Conservation (phyloP, 106 monocot genomes). For the Dendrobium chrysotoxum region DNA sequence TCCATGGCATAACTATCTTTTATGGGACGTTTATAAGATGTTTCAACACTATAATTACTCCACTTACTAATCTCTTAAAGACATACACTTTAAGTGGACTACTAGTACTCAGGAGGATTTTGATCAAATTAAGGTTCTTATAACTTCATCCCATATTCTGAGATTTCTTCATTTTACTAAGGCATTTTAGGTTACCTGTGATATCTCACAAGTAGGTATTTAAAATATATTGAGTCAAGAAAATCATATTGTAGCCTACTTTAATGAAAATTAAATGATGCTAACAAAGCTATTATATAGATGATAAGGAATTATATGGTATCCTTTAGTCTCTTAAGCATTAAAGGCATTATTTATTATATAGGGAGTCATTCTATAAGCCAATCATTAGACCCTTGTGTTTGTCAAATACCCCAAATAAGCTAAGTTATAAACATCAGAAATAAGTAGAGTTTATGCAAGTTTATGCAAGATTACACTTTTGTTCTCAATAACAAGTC, state of each 20-base stretch:
- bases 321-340: neutral
- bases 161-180: neutral
- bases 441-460: neutral
- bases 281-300: neutral
- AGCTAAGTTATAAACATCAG: neutral
- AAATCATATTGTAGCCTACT: neutral
- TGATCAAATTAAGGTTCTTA: neutral
- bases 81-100: neutral
- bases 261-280: neutral
- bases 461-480: neutral
- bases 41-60: neutral
- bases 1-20: neutral
- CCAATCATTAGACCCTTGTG: neutral
- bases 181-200: neutral
- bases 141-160: neutral
- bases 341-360: neutral
- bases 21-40: neutral
- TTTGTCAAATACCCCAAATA: neutral
- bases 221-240: neutral
- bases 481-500: neutral
- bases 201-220: neutral
- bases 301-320: neutral
- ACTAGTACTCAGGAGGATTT: neutral
- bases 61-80: neutral
- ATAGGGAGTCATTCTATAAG: neutral